A percentile compares a stretch with the other conserved stretches of the same genome.
These are phyloP conservation scores for Hygrocybe coccinea DNA, from an alignment of 768 basidiomycete species.

Conservation along the genomic window DNA sequence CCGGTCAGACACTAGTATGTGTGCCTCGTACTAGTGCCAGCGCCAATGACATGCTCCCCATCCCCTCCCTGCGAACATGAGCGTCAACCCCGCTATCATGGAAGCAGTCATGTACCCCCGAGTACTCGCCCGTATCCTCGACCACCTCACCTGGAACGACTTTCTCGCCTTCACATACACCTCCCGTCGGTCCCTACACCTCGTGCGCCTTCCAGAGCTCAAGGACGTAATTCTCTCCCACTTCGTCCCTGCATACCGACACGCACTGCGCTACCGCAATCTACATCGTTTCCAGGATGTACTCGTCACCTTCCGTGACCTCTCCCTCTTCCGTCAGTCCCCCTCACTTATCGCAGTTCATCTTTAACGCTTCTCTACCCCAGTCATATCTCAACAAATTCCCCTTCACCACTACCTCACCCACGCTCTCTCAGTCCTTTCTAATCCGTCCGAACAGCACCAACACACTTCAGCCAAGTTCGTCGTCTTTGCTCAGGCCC, in stretches of 20 bases:
- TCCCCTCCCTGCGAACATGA: not conserved
- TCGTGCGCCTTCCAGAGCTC: constrained; percentile 28
- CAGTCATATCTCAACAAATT: constrained; percentile 62
- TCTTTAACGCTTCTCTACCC: constrained; percentile 12
- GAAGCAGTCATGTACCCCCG: constrained; percentile 15
- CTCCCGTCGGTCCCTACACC: constrained; percentile 27
- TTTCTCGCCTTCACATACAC: constrained; percentile 37
- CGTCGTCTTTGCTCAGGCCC: constrained; percentile 51
- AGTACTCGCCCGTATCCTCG: constrained; percentile 26
- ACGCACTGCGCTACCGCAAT: constrained; percentile 40
- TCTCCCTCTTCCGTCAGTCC: constrained; percentile 61
- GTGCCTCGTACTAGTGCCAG: no score
- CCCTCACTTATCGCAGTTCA: not conserved
- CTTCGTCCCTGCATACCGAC: constrained; percentile 56
- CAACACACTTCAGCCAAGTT: constrained; percentile 35
- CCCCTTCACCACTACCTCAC: constrained; percentile 69
- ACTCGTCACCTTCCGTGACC: constrained; percentile 50
- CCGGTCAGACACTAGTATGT: no score
- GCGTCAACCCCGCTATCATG: constrained; percentile 8
- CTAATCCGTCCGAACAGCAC: constrained; percentile 30
- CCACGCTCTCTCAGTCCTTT: constrained; percentile 55
- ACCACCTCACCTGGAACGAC: constrained; percentile 37
- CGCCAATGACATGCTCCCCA: no score
- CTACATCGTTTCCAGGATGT: constrained; percentile 41
- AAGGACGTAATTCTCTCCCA: constrained; percentile 40